Conservation (phyloP, 495 filamentous ascomycete genomes). For the Hamigera avellanea region DNA sequence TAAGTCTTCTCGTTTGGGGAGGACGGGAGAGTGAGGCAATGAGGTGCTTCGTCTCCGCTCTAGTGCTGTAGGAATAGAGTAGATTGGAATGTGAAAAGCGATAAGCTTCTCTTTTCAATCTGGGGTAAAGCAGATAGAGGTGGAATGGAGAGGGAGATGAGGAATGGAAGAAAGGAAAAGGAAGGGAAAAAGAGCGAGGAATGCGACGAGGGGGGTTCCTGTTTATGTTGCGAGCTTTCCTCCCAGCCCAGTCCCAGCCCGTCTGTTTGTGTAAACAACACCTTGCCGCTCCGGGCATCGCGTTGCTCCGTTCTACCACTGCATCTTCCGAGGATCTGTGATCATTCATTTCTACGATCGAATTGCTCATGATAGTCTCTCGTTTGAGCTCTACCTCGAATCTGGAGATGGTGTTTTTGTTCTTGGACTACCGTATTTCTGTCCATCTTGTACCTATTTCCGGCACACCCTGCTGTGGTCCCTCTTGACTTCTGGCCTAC, state of each 20-base stretch:
- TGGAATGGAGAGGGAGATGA: constrained; percentile 5
- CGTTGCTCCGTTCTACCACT: too few relatives aligned
- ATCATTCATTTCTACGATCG: too few relatives aligned
- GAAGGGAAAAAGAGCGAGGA: constrained; percentile 2
- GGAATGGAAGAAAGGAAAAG: constrained; percentile 7
- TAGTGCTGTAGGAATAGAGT: constrained; percentile 5
- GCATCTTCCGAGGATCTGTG: too few relatives aligned
- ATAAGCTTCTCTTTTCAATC: constrained; percentile 15
- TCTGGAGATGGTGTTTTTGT: too few relatives aligned
- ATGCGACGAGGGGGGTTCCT: constrained; percentile 1
- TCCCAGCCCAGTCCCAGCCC: not conserved
- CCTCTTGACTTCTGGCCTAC: too few relatives aligned
- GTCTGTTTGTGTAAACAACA: not conserved
- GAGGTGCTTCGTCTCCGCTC: not conserved
- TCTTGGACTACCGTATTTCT: too few relatives aligned
- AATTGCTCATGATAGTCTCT: too few relatives aligned
- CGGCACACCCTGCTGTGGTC: too few relatives aligned
- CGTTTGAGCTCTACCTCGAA: too few relatives aligned
- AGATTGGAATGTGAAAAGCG: constrained; percentile 13
- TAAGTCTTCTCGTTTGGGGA: constrained; percentile 32
- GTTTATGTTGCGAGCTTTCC: not conserved
- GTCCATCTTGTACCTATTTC: too few relatives aligned
- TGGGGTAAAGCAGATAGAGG: constrained; percentile 5
- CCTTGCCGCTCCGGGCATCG: not conserved
- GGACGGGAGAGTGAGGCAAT: constrained; percentile 3